Base-by-base conservation (phyloP, 768 basidiomycete genomes). In the Mycena albidolilacea region DNA sequence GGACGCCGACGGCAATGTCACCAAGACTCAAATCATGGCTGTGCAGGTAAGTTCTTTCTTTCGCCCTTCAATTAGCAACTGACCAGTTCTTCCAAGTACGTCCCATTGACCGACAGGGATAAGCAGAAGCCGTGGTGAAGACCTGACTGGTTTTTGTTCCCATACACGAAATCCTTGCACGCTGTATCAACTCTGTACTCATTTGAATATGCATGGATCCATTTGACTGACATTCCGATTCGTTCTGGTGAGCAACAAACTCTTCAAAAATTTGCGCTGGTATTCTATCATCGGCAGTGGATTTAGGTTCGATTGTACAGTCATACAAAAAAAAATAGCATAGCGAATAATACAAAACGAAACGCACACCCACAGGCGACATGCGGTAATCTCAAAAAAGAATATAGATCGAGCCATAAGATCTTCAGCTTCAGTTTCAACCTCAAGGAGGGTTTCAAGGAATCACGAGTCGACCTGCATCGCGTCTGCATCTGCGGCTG, bases 1-100 rank as follows among this genome's bases (percentile, higher is more conserved):
- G 79, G 91, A 93, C 69, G 84, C 71, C 43, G 71, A 90, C 0
- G 97, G 97, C 0, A 85, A 85, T 6, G 87, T 98, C 1, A 90
- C 87, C 0, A 81, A 88, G 82, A 89, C 84, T 70, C 82, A 88
- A 67, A 83, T 97, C 2, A 96, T 98, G 86, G 93, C 88, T 30
- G 97, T 97, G n/a, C 85, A 86, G 77, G 96, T 97, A 54, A 11
- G 7, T 30, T 23, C 12, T 7, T 14, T 43, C 39, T 11, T 14
- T 15, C 7, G 61, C 14, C n/a, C 19, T 50, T 9, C 43, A 21
- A 7, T 11, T 14, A 12, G 63, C 30, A 38, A 46, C 57, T 66
- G 64, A 70, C 15, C 17, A 23, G 23, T 6, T 61, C 21, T 69
- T 71, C 48, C 50, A 78, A 70, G 72, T 77, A 75, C 41, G 70